Percentiles rank a stretch among this genome's conserved stretches.
Conservation (phyloP, 768 basidiomycete genomes). For the Suillus discolor region DNA sequence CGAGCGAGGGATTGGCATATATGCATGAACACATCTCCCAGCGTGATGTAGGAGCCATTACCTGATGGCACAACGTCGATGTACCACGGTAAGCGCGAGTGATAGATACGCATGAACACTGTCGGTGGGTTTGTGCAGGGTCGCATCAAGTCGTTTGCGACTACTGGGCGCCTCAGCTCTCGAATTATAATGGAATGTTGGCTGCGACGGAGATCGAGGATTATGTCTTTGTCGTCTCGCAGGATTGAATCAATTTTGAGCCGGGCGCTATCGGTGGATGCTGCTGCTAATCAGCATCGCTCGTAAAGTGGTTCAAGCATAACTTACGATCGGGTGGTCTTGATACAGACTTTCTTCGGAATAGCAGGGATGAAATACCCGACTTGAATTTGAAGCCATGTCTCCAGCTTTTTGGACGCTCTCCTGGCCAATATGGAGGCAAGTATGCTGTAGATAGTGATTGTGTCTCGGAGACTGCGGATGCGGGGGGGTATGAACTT, state of each 20-base stretch:
- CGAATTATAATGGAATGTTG: conserved; percentile 46
- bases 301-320: background rate
- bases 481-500: conserved; percentile 24
- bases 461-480: background rate
- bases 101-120: conserved; percentile 54
- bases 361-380: conserved; percentile 31
- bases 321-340: conserved; percentile 24
- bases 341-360: conserved; percentile 22
- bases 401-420: conserved; percentile 32
- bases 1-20: conserved; percentile 45
- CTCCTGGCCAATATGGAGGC: conserved; percentile 17
- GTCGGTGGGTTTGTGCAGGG: conserved; percentile 55
- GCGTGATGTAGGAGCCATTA: conserved; percentile 56
- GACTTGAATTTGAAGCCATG: conserved; percentile 36
- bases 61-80: conserved; percentile 51
- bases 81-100: conserved; percentile 65
- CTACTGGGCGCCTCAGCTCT: conserved; percentile 44
- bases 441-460: conserved; percentile 6
- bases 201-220: conserved; percentile 52
- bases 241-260: conserved; percentile 27
- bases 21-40: conserved; percentile 55
- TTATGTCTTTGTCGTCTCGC: conserved; percentile 31
- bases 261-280: conserved; percentile 27
- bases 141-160: conserved; percentile 53
- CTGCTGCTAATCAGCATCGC: conserved; percentile 13